Percentiles rank a stretch among this genome's conserved stretches.
Evolutionary conservation across 306 rosid species (phyloP).

Genomic region (Neltuma alba): DNA sequence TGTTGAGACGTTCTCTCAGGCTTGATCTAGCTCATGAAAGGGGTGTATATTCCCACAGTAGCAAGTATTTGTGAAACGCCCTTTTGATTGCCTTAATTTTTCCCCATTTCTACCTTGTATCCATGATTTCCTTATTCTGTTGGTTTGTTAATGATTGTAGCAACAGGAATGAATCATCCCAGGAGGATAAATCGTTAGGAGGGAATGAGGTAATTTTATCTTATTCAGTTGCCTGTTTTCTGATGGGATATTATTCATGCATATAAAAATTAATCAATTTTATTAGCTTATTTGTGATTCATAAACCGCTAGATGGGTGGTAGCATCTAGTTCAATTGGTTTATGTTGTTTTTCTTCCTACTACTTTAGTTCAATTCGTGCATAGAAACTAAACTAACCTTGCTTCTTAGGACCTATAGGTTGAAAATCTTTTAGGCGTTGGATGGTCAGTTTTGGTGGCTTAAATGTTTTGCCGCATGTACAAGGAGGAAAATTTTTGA

Average conservation of each 20-base stretch:
- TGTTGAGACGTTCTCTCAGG: constrained; percentile 5
- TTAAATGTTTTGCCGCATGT: constrained; percentile 14
- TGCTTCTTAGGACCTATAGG: constrained; percentile 3
- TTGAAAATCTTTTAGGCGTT: not conserved
- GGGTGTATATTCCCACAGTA: not conserved
- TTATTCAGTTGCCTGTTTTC: not conserved
- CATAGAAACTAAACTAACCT: constrained; percentile 13
- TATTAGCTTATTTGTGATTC: constrained; percentile 7
- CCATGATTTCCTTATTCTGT: not conserved
- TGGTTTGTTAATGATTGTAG: not conserved
- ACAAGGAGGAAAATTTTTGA: not conserved
- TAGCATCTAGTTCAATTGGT: constrained; percentile 6
- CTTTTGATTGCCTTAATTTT: not conserved
- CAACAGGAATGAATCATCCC: not conserved
- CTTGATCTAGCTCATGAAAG: not conserved
- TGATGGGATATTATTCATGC: constrained; percentile 1
- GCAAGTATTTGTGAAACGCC: not conserved
- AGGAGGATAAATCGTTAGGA: not conserved
- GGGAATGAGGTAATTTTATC: not conserved
- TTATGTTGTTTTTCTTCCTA: not conserved
- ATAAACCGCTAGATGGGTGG: constrained; percentile 8
- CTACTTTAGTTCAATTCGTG: too few relatives aligned
- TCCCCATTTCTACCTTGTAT: not conserved
- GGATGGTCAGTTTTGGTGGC: constrained; percentile 8
- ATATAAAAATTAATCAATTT: constrained; percentile 5